These are phyloP conservation scores for Cercospora nicotianae DNA, from an alignment of 2,329 filamentous ascomycete species.

Conservation along the genomic window DNA sequence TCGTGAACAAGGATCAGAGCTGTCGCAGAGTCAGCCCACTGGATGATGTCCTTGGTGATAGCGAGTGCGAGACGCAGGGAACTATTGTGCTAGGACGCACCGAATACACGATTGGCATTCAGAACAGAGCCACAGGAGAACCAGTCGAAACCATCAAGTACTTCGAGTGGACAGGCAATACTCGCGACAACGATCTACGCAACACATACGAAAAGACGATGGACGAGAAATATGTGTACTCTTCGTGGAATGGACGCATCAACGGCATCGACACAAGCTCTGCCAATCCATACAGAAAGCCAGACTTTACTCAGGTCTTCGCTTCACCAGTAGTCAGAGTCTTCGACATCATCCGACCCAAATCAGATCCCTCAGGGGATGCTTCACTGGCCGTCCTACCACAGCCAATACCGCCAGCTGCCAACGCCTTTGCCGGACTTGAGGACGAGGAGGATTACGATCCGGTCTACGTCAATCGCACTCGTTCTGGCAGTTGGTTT, in stretches of 20 bases:
- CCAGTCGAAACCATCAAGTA: slow-evolving; percentile 87
- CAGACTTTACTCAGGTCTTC: slow-evolving; percentile 35
- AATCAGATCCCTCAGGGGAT: slow-evolving; percentile 63
- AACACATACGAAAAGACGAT: slow-evolving; percentile 77
- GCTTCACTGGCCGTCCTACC: slow-evolving; percentile 80
- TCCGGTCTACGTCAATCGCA: slow-evolving; percentile 78
- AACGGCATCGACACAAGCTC: slow-evolving; percentile 71
- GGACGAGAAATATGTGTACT: slow-evolving; percentile 87
- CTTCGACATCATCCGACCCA: slow-evolving; percentile 50
- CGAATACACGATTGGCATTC: slow-evolving; percentile 86
- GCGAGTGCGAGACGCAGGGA: slow-evolving; percentile 74
- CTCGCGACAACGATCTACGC: slow-evolving; percentile 81
- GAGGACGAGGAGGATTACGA: slow-evolving; percentile 43
- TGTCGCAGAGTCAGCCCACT: slow-evolving; percentile 70
- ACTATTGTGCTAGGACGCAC: slow-evolving; percentile 81
- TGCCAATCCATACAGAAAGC: slow-evolving; percentile 32
- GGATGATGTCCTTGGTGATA: slow-evolving; percentile 55
- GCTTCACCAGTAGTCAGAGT: slow-evolving; percentile 36
- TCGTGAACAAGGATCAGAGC: slow-evolving; percentile 67
- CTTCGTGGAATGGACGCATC: slow-evolving; percentile 78
- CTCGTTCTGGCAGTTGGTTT: slow-evolving; percentile 86
- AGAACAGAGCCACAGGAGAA: slow-evolving; percentile 69
- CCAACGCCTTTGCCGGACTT: slow-evolving; percentile 28
- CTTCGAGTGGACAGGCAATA: slow-evolving; percentile 93
- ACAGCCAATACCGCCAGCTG: slow-evolving; percentile 69